Base-by-base conservation (phyloP, 129 eudicot genomes). In the Flaveria bidentis region DNA sequence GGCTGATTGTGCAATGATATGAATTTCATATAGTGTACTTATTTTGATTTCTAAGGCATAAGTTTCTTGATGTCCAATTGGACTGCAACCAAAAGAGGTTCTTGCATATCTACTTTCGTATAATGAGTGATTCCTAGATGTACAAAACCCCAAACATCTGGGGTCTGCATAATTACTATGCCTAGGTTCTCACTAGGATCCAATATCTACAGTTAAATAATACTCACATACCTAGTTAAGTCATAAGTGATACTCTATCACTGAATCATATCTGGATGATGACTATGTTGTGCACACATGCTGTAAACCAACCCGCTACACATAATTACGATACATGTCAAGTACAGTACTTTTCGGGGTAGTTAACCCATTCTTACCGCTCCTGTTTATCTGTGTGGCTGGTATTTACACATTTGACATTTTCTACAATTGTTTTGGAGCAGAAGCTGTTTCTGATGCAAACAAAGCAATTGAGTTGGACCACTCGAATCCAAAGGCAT, bases 391-490 rank as follows among this genome's bases (percentile, higher is more conserved):
- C 17, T 45, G 47, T 57, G 26, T 67, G 47, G 6, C 14, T n/a
- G 55, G 33, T 28, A 28, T 28, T 17, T 36, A 15, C 3, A n/a
- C 41, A 23, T 39, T 67, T 55, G 26, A 8, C 39, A 57, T n/a
- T 42, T 55, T 28, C 9, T 80, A 28, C 67, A 30, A 10, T 77
- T 49, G 28, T 61, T 22, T 63, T 39, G 57, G 79, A 77, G 73
- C 95, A 91, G 97, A 91, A 66, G 97, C 97, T 74, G 92, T 91
- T 72, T 77, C 95, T 74, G 97, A 91, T 88, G 95, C 95, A 25
- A 91, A 85, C 80, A 91, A 85, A 78, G 97, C 97, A 26, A 88
- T 91, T 41, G 92, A 87, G 63, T 67, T 91, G 87, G 87, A 91
- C 64, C 77, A 87, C 78, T 73, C 85, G 1, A 83, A 86, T 82